Evolutionary conservation across 352 stramenopile genomes (phyloP), one percentile per base, ranked within the genome.

Genomic region (Globisporangium takayamanum): DNA sequence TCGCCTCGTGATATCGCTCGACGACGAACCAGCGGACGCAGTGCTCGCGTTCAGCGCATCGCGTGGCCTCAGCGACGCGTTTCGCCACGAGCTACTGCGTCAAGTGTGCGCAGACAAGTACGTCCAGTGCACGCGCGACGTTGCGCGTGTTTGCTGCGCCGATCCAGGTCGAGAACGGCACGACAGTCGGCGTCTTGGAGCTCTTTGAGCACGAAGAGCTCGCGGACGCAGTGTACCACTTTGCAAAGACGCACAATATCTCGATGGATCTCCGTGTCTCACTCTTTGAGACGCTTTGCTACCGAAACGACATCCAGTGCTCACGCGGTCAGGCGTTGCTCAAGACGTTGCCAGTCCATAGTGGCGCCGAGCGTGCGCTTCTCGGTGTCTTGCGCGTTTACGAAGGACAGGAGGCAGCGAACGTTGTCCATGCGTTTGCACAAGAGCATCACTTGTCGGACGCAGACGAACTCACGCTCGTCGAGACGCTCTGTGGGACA

Each of bases 331-430:
- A 80, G 16, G 83, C 83, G 41, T 57, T 87, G 45, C 58, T 91
- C 2, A 71, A 75, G 11, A 66, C 67, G 18, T 53, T 79, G 6
- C 64, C 78, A 8, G 65, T 93, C 3, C 66, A 67, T 36, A 66
- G 67, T 8, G 59, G 54, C 16, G 63, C 50, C 5, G 4, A 37
- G 2, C 68, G 68, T 1, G 46, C 65, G 14, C 37, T 69, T 1
- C 42, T 93, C 25, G 84, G 81, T 5, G 57, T 72, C 3, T 46
- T 93, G 1, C 59, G 68, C 4, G 68, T 93, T 0, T 87, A 78
- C 47, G 84, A 91, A 60, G 78, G 78, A 1, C 79, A 91, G 36
- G 84, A 93, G 42, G 74, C 80, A n/a, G 84, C 79, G 0, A 80
- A 93, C 57, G 69, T 76, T 2, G 81, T 87, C 0, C 89, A 86